A percentile compares a stretch with the other conserved stretches of the same genome.
Conservation (phyloP, 1,284 basidiomycete species). For the Porodaedalea pini region DNA sequence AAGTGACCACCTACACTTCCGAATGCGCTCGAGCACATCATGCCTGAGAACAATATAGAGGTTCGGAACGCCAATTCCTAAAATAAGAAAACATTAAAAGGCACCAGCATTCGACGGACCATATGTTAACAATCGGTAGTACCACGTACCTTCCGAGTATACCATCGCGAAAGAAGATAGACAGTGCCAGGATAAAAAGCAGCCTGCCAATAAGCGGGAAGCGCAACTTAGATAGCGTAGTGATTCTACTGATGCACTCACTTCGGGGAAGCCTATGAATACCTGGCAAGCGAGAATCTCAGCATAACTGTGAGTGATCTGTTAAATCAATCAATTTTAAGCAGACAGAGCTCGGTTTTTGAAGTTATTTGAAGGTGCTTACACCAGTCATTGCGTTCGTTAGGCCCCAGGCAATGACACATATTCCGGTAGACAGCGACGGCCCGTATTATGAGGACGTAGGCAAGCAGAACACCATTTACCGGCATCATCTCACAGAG, state of each 20-base stretch:
- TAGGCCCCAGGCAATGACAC: constrained; percentile 27
- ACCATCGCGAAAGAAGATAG: constrained; percentile 25
- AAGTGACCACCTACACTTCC: constrained; percentile 27
- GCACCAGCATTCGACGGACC: not conserved
- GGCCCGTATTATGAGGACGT: constrained; percentile 18
- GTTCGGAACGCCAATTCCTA: constrained; percentile 34
- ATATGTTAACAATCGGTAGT: no score
- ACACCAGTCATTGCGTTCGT: constrained; percentile 25
- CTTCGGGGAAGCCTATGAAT: constrained; percentile 28
- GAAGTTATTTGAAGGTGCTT: constrained; percentile 19
- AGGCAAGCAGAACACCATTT: not conserved
- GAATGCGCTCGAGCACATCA: constrained; percentile 42
- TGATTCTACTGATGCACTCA: not conserved
- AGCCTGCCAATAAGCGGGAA: constrained; percentile 11
- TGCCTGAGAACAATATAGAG: constrained; percentile 38
- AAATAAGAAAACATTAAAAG: not conserved
- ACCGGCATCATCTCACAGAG: not conserved
- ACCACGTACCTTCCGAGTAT: constrained; percentile 24
- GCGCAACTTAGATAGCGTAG: not conserved
- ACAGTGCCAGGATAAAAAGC: constrained; percentile 25
- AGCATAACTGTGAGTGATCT: constrained; percentile 26
- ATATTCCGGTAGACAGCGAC: constrained; percentile 26
- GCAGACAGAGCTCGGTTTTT: not conserved
- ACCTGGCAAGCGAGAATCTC: constrained; percentile 26
- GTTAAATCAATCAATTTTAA: not conserved